Conservation (phyloP, 2,329 filamentous ascomycete species). For the Venturia oleaginea region DNA sequence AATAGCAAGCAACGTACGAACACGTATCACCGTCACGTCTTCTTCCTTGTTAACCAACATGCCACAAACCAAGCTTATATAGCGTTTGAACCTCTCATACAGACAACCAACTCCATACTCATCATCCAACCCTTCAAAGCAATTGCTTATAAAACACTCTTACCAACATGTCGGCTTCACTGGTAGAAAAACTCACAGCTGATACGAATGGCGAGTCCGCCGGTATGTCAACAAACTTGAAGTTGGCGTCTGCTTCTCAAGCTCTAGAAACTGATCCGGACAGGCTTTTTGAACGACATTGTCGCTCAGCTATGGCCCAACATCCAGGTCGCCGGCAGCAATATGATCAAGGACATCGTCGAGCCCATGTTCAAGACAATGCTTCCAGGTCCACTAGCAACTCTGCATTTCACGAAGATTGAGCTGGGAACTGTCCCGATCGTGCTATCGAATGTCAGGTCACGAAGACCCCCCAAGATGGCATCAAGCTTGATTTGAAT, state of each 20-base stretch:
- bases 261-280: not conserved
- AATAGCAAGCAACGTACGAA: too few species aligned
- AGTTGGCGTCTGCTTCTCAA: too few species aligned
- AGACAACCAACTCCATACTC: not conserved
- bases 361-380: slow-evolving; percentile 40
- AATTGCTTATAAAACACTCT: not conserved
- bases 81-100: not conserved
- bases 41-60: too few species aligned
- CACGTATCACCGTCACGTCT: too few species aligned
- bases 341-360: slow-evolving; percentile 39
- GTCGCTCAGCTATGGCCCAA: slow-evolving; percentile 42
- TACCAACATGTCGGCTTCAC: slow-evolving; percentile 23
- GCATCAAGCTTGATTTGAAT: slow-evolving; percentile 42
- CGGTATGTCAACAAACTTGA: slow-evolving; percentile 21
- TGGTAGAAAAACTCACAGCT: slow-evolving; percentile 33
- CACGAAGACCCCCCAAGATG: slow-evolving; percentile 34
- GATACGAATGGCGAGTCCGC: slow-evolving; percentile 34
- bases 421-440: slow-evolving; percentile 37
- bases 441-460: slow-evolving; percentile 33
- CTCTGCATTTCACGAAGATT: slow-evolving; percentile 37
- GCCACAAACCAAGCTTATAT: too few species aligned
- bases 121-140: too few species aligned
- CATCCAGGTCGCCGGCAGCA: slow-evolving; percentile 35
- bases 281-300: slow-evolving; percentile 41
- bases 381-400: slow-evolving; percentile 36